Percentiles rank a stretch among this genome's conserved stretches.
Conservation (phyloP, 805 yeast species). For the Saturnispora dispora region DNA sequence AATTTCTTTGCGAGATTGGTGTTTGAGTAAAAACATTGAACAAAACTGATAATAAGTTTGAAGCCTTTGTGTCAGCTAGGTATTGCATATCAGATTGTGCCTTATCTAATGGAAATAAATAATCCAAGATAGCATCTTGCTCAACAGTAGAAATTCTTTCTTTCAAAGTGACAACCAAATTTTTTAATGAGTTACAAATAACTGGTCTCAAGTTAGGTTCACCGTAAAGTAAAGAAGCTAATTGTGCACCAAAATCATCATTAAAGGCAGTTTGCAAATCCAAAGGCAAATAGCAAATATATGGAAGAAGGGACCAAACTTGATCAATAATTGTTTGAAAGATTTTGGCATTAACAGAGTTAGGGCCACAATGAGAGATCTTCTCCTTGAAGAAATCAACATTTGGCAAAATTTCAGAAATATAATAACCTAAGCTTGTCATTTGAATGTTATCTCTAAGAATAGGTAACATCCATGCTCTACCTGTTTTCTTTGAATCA, state of each 20-base stretch:
- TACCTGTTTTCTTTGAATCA: conserved; percentile 56
- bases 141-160: conserved; percentile 41
- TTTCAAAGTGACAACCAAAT: conserved; percentile 55
- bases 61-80: conserved; percentile 48
- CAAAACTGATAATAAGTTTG: conserved; percentile 75
- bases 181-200: conserved; percentile 75
- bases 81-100: conserved; percentile 53
- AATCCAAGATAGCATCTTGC: conserved; percentile 48
- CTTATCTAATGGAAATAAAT: conserved; percentile 49
- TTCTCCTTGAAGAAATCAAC: conserved; percentile 44
- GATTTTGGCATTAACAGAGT: conserved; percentile 65
- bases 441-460: conserved; percentile 77
- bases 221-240: conserved; percentile 68
- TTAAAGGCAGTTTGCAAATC: conserved; percentile 61
- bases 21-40: conserved; percentile 93
- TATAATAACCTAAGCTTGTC: conserved; percentile 59
- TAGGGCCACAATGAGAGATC: conserved; percentile 34
- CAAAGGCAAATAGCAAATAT: conserved; percentile 76
- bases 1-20: conserved; percentile 72
- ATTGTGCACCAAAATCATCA: conserved; percentile 65
- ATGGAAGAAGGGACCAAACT: conserved; percentile 85
- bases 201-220: conserved; percentile 66
- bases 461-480: conserved; percentile 93
- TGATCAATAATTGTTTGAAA: conserved; percentile 83
- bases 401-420: conserved; percentile 56